A percentile compares a stretch with the other conserved stretches of the same genome.
Conservation (phyloP, 2,329 filamentous ascomycete species). For the Pyricularia sp. region DNA sequence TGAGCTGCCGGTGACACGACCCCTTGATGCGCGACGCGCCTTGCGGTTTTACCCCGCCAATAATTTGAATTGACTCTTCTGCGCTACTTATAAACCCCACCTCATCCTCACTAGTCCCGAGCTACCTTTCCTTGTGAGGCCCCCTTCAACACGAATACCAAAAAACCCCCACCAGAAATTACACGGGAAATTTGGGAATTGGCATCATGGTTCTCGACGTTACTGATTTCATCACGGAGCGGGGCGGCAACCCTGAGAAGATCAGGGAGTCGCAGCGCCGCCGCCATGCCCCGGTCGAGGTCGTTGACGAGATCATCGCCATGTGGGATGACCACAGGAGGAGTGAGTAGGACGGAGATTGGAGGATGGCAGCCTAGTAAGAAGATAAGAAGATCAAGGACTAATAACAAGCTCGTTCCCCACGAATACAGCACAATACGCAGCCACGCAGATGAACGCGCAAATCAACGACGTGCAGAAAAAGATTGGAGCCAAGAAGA, state of each 20-base stretch:
- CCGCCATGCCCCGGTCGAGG: conserved; percentile 69
- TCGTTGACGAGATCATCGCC: conserved; percentile 83
- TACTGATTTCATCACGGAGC: conserved; percentile 71
- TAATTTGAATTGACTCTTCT: background rate
- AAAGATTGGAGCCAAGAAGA: conserved; percentile 85
- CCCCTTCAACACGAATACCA: background rate
- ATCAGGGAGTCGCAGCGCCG: conserved; percentile 84
- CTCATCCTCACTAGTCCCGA: background rate
- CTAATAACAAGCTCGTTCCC: background rate
- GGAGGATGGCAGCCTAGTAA: background rate
- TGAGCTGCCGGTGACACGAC: background rate
- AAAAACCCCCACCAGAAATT: background rate
- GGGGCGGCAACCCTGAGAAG: conserved; percentile 82
- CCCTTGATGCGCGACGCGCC: background rate
- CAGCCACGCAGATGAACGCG: conserved; percentile 65
- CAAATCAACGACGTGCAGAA: conserved; percentile 86
- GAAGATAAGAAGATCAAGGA: background rate
- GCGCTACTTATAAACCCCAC: background rate
- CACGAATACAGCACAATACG: background rate
- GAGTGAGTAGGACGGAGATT: conserved; percentile 22
- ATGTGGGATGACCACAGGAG: conserved; percentile 79
- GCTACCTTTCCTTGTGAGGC: background rate
- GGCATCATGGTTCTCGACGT: conserved; percentile 59
- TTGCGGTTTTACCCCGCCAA: background rate
- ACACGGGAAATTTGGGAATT: background rate